Evolutionary conservation across 1,284 basidiomycete species (phyloP), one percentile per base, ranked within the genome.

Genomic region (Microbotryum lychnidis-dioicae): DNA sequence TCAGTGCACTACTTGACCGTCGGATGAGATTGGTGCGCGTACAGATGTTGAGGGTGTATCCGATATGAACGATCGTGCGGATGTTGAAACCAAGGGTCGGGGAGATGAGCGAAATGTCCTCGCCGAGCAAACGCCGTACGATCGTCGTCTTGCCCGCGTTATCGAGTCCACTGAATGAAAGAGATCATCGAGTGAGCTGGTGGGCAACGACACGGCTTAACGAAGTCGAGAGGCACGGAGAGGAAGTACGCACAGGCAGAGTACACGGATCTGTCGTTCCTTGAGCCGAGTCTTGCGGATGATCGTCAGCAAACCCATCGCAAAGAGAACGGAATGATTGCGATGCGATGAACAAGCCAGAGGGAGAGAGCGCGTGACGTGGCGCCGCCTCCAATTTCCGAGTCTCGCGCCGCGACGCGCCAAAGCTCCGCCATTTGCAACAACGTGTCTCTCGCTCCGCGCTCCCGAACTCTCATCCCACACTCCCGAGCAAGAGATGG

Each of bases 101-200:
- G 69, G 87, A 91, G 63, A 97, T 85, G 56, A 81, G 82, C 71
- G 81, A 82, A 68, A 94, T 89, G 74, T 94, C 87, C 77, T 97
- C 91, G 29, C 84, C 86, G 66, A 90, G 92, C 63, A 98, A 81
- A 75, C 89, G 89, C 79, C 97, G 97, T 64, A 98, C 77, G 68
- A 98, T 97, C 1, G 94, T 98, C 4, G 96, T 97, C 79, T 99
- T 98, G 56, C 96, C 96, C 1, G 93, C 93, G 75, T 99, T 98
- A 77, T 98, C 96, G 18, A 99, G 83, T n/a, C 96, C 94, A 54
- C 92, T 96, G 74, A 55, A 50, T 44, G 31, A 31, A 51, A 55
- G 29, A 4, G 29, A 49, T 25, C 14, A 18, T 12, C 5, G 1
- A 2, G 25, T 21, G 54, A 46, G 25, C 8, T 48, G 25, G 14